Percentiles rank a stretch among this genome's conserved stretches.
Evolutionary conservation across 225 moss, liverwort and hornwort genomes (phyloP).

Genomic region (Neckera pumila): DNA sequence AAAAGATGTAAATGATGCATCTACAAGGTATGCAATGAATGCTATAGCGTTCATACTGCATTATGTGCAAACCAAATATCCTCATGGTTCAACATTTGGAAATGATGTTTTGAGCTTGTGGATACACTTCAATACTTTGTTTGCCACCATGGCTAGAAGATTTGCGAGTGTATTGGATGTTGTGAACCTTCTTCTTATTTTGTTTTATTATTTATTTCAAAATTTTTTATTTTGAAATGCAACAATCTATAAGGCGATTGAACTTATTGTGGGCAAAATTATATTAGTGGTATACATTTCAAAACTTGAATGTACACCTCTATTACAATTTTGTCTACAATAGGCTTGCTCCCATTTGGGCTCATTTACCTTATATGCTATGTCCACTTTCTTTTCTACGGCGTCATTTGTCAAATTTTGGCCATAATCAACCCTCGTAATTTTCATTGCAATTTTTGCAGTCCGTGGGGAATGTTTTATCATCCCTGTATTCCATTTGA

Average conservation of each 20-base stretch:
- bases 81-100: fast-evolving
- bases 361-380: too few relatives aligned
- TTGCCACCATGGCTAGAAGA: neutral
- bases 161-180: fast-evolving
- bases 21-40: neutral
- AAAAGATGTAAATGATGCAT: neutral
- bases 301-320: too few relatives aligned
- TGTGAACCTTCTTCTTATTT: fast-evolving
- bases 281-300: too few relatives aligned
- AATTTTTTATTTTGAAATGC: neutral
- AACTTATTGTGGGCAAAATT: too few relatives aligned
- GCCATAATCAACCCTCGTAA: too few relatives aligned
- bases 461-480: too few relatives aligned
- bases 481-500: neutral
- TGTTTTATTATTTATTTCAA: neutral
- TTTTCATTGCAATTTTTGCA: neutral
- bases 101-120: neutral
- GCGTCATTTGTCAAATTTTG: too few relatives aligned
- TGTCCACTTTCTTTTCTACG: too few relatives aligned
- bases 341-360: too few relatives aligned
- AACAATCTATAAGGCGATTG: too few relatives aligned
- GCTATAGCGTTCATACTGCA: neutral
- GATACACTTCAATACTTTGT: neutral
- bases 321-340: too few relatives aligned
- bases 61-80: neutral